Evolutionary conservation across 1,284 basidiomycete genomes (phyloP).

Genomic region (Xerocomus nothofagi): DNA sequence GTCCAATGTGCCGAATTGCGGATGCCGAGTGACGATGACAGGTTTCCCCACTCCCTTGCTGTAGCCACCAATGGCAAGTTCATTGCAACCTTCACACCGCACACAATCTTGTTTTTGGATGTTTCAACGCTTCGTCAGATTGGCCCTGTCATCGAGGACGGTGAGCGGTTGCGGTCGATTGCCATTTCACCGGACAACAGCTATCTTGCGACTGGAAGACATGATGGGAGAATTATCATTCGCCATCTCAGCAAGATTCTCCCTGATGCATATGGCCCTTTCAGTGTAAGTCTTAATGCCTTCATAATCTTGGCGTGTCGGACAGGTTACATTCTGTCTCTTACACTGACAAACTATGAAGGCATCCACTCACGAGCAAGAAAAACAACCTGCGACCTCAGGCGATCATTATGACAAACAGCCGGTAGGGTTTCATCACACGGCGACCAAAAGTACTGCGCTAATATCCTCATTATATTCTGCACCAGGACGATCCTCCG

Average conservation of each 20-base stretch:
- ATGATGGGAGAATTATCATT: not conserved
- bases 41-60: not conserved
- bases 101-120: not conserved
- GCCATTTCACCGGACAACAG: not conserved
- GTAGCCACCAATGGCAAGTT: not conserved
- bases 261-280: not conserved
- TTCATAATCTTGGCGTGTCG: not conserved
- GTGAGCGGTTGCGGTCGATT: not conserved
- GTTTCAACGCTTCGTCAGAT: not conserved
- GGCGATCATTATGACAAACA: no score
- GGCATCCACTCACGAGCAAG: no score
- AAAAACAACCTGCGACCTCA: no score
- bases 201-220: not conserved
- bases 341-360: no score
- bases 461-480: no score
- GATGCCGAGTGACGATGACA: rapidly evolving
- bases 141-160: not conserved
- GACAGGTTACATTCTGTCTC: not conserved
- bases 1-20: no score
- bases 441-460: no score
- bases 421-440: no score
- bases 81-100: not conserved
- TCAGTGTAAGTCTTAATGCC: not conserved
- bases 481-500: no score
- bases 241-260: not conserved